Conservation (phyloP, 306 rosid species). For the Herpetospermum pedunculosum region DNA sequence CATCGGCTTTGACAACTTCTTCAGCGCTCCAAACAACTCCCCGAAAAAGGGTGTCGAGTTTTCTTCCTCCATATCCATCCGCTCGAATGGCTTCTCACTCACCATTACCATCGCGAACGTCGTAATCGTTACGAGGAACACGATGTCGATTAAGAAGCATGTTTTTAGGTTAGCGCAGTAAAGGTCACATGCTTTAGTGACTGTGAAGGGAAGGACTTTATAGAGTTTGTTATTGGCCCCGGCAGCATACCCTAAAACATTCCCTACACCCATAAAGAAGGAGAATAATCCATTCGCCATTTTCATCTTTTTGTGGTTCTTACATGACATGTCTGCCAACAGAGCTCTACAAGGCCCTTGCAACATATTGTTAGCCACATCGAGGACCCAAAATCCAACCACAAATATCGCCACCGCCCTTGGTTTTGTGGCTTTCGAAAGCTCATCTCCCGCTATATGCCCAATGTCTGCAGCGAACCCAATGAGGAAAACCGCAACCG, state of each 20-base stretch:
- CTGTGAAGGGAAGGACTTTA: slow-evolving; percentile 42
- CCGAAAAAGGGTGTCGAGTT: not conserved
- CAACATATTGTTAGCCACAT: slow-evolving; percentile 23
- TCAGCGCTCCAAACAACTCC: slow-evolving; percentile 41
- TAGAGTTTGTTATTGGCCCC: slow-evolving; percentile 45
- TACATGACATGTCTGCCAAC: slow-evolving; percentile 8
- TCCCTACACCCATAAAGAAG: slow-evolving; percentile 78
- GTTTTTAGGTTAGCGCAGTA: slow-evolving; percentile 78
- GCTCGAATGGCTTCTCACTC: slow-evolving; percentile 17
- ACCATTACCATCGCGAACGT: slow-evolving; percentile 28
- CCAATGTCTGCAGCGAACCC: slow-evolving; percentile 87
- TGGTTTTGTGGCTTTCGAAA: not conserved
- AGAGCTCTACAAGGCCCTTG: slow-evolving; percentile 22
- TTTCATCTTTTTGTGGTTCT: slow-evolving; percentile 31
- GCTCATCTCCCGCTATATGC: slow-evolving; percentile 1
- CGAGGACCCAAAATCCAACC: slow-evolving; percentile 19
- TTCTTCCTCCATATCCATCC: not conserved
- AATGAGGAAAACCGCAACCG: slow-evolving; percentile 57
- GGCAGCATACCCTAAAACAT: slow-evolving; percentile 63
- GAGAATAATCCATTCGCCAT: slow-evolving; percentile 44
- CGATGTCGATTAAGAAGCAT: slow-evolving; percentile 63
- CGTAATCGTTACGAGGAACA: slow-evolving; percentile 22
- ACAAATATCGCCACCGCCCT: slow-evolving; percentile 14
- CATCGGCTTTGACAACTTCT: slow-evolving; percentile 52
- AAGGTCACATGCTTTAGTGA: slow-evolving; percentile 47